Conservation (phyloP, 2,329 filamentous ascomycete genomes). For the Fusarium penzigii region DNA sequence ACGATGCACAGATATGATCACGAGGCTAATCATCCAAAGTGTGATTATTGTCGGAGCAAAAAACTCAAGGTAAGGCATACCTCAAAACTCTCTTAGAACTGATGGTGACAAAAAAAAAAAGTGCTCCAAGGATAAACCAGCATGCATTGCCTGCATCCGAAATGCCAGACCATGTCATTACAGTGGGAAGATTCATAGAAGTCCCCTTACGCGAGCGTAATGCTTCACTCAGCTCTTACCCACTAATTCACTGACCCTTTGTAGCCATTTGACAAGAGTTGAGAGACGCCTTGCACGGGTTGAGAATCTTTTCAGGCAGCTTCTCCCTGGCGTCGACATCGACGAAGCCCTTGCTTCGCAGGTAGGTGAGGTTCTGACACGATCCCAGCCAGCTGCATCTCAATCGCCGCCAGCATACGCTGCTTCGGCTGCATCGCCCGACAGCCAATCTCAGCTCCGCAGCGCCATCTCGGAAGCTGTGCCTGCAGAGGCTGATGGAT, state of each 20-base stretch:
- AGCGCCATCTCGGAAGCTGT: slow-evolving; percentile 30
- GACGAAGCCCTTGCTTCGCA: slow-evolving; percentile 19
- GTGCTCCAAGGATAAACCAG: slow-evolving; percentile 29
- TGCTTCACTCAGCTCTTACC: neutral
- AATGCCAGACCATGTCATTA: slow-evolving; percentile 27
- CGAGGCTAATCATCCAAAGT: neutral
- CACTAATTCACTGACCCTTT: neutral
- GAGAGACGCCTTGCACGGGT: slow-evolving; percentile 21
- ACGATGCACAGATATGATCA: no score
- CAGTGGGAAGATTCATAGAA: slow-evolving; percentile 25
- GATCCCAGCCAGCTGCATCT: neutral
- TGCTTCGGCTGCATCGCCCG: neutral
- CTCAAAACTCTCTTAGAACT: neutral
- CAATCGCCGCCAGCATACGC: neutral
- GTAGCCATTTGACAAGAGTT: slow-evolving; percentile 26
- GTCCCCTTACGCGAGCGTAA: slow-evolving; percentile 30
- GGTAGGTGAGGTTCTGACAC: neutral
- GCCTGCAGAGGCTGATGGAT: slow-evolving; percentile 32
- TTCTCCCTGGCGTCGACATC: slow-evolving; percentile 25
- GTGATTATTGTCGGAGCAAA: slow-evolving; percentile 16
- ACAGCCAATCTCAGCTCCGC: neutral
- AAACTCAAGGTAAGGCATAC: slow-evolving; percentile 8
- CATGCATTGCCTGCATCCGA: slow-evolving; percentile 26
- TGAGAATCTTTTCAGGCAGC: slow-evolving; percentile 21
- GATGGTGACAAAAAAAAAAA: neutral